These are phyloP conservation scores for Lichtheimia ramosa DNA, from an alignment of 371 early-diverging fungal species.

Conservation along the genomic window DNA sequence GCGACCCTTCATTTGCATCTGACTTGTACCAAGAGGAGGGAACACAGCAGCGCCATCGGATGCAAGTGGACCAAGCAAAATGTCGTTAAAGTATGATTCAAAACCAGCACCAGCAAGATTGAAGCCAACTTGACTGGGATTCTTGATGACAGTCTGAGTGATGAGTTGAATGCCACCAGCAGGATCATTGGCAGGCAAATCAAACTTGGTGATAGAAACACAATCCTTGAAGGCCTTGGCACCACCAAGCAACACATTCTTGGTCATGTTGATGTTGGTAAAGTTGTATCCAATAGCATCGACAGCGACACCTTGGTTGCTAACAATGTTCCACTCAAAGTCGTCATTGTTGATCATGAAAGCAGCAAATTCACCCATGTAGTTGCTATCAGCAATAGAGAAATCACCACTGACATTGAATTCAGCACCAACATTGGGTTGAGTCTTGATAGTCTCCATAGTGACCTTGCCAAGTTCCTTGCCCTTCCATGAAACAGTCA, in stretches of 20 bases:
- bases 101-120: constrained; percentile 27
- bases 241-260: constrained; percentile 43
- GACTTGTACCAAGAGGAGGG: constrained; percentile 22
- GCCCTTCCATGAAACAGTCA: constrained; percentile 52
- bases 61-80: constrained; percentile 31
- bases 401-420: constrained; percentile 51
- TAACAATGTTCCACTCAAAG: constrained; percentile 57
- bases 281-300: constrained; percentile 51
- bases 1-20: constrained; percentile 43
- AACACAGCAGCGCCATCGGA: constrained; percentile 22
- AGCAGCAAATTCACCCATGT: constrained; percentile 51
- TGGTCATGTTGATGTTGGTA: constrained; percentile 43
- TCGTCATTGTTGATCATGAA: constrained; percentile 56
- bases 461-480: constrained; percentile 44
- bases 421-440: constrained; percentile 48
- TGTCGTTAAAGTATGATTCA: constrained; percentile 18
- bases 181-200: constrained; percentile 50
- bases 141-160: constrained; percentile 43
- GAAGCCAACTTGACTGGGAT: constrained; percentile 56
- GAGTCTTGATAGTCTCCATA: constrained; percentile 48
- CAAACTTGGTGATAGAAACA: constrained; percentile 49
- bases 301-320: constrained; percentile 40
- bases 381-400: constrained; percentile 38
- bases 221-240: constrained; percentile 46
- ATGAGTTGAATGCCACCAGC: constrained; percentile 47